Evolutionary conservation across 164 flowering plant genomes (phyloP).

Genomic region (Platanus orientalis): DNA sequence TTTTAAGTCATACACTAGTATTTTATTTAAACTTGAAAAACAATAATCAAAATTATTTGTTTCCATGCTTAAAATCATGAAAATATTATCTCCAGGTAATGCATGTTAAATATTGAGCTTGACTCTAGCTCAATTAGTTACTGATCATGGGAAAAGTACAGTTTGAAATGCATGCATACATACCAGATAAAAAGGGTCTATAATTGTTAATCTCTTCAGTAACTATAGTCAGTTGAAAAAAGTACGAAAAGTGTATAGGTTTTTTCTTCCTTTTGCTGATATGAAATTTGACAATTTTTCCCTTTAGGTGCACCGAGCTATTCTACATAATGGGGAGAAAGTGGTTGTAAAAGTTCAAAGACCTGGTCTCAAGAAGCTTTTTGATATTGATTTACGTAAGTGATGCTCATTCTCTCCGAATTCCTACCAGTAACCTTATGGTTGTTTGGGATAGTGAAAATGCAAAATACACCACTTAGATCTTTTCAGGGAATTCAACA

Average conservation of each 20-base stretch:
- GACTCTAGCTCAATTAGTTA: not conserved
- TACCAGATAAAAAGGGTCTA: too few species aligned
- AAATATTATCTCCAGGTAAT: not conserved
- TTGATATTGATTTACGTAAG: conserved; percentile 94
- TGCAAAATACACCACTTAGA: too few species aligned
- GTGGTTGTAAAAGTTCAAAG: conserved; percentile 95
- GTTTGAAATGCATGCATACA: too few species aligned
- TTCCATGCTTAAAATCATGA: not conserved
- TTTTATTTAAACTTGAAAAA: not conserved
- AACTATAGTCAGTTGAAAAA: too few species aligned
- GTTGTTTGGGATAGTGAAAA: too few species aligned
- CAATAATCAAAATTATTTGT: not conserved
- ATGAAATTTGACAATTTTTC: conserved; percentile 2
- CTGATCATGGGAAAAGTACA: too few species aligned
- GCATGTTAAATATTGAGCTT: not conserved
- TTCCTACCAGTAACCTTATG: too few species aligned
- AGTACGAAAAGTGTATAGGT: not conserved
- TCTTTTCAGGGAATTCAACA: too few species aligned
- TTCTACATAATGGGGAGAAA: conserved; percentile 84
- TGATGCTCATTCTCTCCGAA: not conserved
- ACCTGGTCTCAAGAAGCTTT: conserved; percentile 92
- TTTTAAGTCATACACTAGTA: not conserved
- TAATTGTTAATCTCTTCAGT: too few species aligned
- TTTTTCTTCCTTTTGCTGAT: not conserved
- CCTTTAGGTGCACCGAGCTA: conserved; percentile 84